Percentiles rank a stretch among this genome's conserved stretches.
Evolutionary conservation across 2,329 filamentous ascomycete genomes (phyloP).

Genomic region (Proliferodiscus dingleyae): DNA sequence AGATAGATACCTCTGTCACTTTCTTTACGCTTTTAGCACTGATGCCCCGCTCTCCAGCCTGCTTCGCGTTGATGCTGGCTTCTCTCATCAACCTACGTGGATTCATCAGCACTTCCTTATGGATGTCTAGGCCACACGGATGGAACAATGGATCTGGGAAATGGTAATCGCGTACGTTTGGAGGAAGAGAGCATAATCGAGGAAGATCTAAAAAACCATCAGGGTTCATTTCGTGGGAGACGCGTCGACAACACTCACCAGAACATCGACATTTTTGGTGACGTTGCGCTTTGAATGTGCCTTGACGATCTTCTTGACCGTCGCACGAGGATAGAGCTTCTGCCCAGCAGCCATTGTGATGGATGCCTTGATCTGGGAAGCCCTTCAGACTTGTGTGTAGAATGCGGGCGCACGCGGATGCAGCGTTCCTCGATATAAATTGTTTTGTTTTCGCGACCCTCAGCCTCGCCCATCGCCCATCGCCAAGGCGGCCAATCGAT

Average conservation of each 20-base stretch:
- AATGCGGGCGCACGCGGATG: no score
- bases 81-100: slow-evolving; percentile 67
- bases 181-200: slow-evolving; percentile 81
- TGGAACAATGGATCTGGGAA: background rate
- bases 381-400: background rate
- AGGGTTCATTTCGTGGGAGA: slow-evolving; percentile 12
- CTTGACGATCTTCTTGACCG: slow-evolving; percentile 85
- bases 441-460: slow-evolving; percentile 3
- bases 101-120: slow-evolving; percentile 11
- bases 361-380: no score
- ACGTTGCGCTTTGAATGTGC: slow-evolving; percentile 76
- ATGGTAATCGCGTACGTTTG: slow-evolving; percentile 43
- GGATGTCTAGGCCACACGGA: background rate
- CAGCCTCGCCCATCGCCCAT: background rate
- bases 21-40: slow-evolving; percentile 73
- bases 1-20: slow-evolving; percentile 64
- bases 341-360: slow-evolving; percentile 42
- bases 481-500: slow-evolving; percentile 9
- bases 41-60: slow-evolving; percentile 66
- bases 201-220: slow-evolving; percentile 61
- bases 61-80: slow-evolving; percentile 70
- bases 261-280: slow-evolving; percentile 80
- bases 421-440: background rate
- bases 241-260: slow-evolving; percentile 49
- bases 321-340: slow-evolving; percentile 78